Base-by-base conservation (phyloP, 1,139 yeast genomes). In the Hansenula sp. region DNA sequence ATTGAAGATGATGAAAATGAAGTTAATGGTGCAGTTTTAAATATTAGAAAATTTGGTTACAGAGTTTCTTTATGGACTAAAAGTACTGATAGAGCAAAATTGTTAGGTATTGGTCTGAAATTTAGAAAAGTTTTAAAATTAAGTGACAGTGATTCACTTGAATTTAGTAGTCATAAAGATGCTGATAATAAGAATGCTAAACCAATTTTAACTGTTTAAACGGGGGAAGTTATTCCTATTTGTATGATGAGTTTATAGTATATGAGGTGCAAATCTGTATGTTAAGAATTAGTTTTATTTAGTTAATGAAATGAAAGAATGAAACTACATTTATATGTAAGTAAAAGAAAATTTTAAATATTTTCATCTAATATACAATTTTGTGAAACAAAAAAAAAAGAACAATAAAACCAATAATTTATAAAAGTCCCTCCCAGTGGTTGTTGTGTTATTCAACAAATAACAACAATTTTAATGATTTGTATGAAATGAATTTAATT, bases 41-140 rank as follows among this genome's bases (percentile, higher is more conserved):
- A 87, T 63, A 79, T 87, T 56, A 84, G 97, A 73, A 82, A 78
- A 62, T 82, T 79, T 53, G 90, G 82, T 50, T 80, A 77, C 72
- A 83, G 90, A 66, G 78, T 92, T 61, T 92, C 95, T 60, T 71
- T 92, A 64, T 92, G 98, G 98, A 90, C 97, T 51, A 82, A 79
- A 64, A 79, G 90, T 52, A 80, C 86, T 56, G 79, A 81, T 56
- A 81, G 78, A 56, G 70, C 73, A 44, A 75, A 77, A 55, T 74
- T 79, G 62, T 69, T 68, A 53, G 68, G 76, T 41, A 82, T 92
- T 53, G 98, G 97, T 59, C 81, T 79, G 60, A 79, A 82, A 66
- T 87, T 92, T 68, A 90, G 88, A 76, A 78, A 77, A 63, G 82
- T 85, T 39, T 73, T 88, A 60, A 81, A 76, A 62, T 75, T 86